Conservation (phyloP, 805 yeast genomes). For the Schizosaccharomyces pombe region ASM294v3 CU329670.1:4978501-4979000, state of each 20-base stretch:
- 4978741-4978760: not conserved
- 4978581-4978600: too few relatives aligned
- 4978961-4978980: not conserved
- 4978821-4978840: too few relatives aligned
- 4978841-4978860: too few relatives aligned
- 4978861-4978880: too few relatives aligned
- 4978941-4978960: not conserved
- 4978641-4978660: not conserved
- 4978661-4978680: not conserved
- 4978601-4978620: too few relatives aligned
- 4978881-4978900: not conserved
- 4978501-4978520: too few relatives aligned
- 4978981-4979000: not conserved
- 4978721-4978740: conserved; percentile 1
- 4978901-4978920: not conserved
- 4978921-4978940: not conserved
- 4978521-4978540: too few relatives aligned
- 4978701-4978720: not conserved
- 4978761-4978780: too few relatives aligned
- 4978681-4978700: not conserved
- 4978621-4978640: not conserved
- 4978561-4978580: too few relatives aligned
- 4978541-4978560: too few relatives aligned
- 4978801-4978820: too few relatives aligned
- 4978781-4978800: too few relatives aligned